Evolutionary conservation across 1,139 yeast genomes (phyloP).

Genomic region (Pichia norvegensis): DNA sequence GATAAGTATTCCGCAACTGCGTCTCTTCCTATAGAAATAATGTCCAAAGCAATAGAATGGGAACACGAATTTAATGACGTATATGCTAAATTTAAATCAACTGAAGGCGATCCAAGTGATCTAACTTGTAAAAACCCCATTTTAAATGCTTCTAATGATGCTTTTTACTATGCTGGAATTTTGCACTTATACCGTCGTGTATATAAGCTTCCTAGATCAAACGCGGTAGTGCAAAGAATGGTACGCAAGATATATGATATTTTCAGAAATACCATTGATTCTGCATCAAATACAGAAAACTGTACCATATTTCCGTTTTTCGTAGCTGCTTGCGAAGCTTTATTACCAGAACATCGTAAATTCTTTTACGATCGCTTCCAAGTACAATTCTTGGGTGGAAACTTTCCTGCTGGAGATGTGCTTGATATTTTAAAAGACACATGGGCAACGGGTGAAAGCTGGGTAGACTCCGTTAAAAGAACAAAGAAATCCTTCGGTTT

Average conservation of each 20-base stretch:
- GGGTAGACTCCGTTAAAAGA: not conserved
- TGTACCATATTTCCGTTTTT: conserved; percentile 13
- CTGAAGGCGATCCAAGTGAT: conserved; percentile 2
- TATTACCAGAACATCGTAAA: conserved; percentile 6
- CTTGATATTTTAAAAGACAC: conserved; percentile 11
- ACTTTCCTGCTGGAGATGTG: conserved; percentile 14
- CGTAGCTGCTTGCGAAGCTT: conserved; percentile 13
- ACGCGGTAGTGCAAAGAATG: conserved; percentile 8
- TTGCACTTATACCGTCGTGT: conserved; percentile 10
- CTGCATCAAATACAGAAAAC: conserved; percentile 13
- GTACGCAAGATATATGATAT: conserved; percentile 9
- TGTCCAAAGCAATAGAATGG: conserved; percentile 12
- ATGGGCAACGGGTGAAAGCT: conserved; percentile 10
- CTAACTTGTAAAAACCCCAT: conserved; percentile 5
- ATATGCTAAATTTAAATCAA: conserved; percentile 6
- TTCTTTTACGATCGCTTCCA: conserved; percentile 14
- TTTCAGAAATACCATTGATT: conserved; percentile 11
- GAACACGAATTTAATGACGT: conserved; percentile 8
- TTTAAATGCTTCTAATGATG: conserved; percentile 7
- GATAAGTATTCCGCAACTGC: not conserved
- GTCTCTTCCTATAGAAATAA: conserved; percentile 4
- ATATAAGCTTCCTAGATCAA: conserved; percentile 8
- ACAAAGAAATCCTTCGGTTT: not conserved
- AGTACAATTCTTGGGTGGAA: conserved; percentile 15
- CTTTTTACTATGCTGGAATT: conserved; percentile 10